A percentile compares a stretch with the other conserved stretches of the same genome.
Conservation (phyloP, 148 eudicot genomes). For the Polygonum aviculare region DNA sequence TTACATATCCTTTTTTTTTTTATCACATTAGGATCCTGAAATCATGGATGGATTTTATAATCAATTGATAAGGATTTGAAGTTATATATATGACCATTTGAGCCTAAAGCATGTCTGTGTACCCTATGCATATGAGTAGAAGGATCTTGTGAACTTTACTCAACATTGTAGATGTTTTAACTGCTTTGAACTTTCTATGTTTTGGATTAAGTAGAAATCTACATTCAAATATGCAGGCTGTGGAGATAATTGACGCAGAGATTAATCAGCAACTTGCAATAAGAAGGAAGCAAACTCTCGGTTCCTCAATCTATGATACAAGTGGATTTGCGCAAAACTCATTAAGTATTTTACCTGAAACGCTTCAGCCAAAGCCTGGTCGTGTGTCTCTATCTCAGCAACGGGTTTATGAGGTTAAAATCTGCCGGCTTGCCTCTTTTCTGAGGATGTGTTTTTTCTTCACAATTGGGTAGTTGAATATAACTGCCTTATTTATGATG, state of each 20-base stretch:
- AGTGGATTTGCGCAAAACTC: constrained; percentile 65
- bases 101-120: neutral
- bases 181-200: neutral
- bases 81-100: neutral
- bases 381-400: constrained; percentile 85
- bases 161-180: neutral
- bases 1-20: neutral
- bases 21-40: neutral
- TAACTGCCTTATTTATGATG: constrained; percentile 1
- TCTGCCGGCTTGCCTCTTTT: neutral
- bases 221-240: constrained; percentile 44
- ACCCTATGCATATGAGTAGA: neutral
- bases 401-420: constrained; percentile 84
- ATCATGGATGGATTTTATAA: neutral
- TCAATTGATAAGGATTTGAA: neutral
- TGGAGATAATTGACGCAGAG: constrained; percentile 80
- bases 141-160: neutral
- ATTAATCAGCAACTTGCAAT: constrained; percentile 68
- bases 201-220: neutral
- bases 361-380: constrained; percentile 91
- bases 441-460: neutral
- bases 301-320: constrained; percentile 64
- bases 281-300: constrained; percentile 67
- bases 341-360: constrained; percentile 66
- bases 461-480: neutral